Percentiles rank a stretch among this genome's conserved stretches.
Conservation (phyloP, 441 rosid species). For the Gossypium lobatum region DNA sequence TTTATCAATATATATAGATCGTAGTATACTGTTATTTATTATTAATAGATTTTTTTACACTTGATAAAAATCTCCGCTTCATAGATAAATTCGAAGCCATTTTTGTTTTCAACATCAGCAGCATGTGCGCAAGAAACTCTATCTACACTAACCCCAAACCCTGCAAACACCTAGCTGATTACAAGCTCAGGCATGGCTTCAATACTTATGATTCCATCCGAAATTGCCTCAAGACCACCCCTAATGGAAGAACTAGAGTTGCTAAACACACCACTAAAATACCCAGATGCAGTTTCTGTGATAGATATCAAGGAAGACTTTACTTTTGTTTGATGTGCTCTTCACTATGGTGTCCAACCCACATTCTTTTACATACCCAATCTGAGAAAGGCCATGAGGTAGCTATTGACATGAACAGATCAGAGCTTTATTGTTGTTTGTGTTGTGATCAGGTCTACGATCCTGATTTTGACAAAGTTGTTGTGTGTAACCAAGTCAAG, state of each 20-base stretch:
- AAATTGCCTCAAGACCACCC: conserved; percentile 36
- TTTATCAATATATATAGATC: background rate
- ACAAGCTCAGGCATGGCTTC: conserved; percentile 58
- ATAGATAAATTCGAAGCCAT: conserved; percentile 10
- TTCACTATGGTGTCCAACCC: conserved; percentile 56
- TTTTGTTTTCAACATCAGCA: conserved; percentile 16
- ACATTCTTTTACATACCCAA: conserved; percentile 55
- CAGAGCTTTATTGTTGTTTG: conserved; percentile 74
- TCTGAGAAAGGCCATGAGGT: conserved; percentile 51
- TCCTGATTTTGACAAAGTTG: conserved; percentile 71
- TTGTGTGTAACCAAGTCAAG: conserved; percentile 42
- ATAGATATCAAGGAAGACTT: conserved; percentile 43
- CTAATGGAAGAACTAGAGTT: conserved; percentile 45
- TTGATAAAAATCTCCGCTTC: background rate
- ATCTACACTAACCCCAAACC: conserved; percentile 45
- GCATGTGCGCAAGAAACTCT: conserved; percentile 48
- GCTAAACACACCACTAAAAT: conserved; percentile 26
- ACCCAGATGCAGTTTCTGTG: conserved; percentile 64
- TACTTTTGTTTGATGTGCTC: conserved; percentile 68
- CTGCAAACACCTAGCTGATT: conserved; percentile 72
- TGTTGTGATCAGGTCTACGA: conserved; percentile 86
- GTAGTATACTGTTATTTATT: background rate
- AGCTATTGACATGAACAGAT: conserved; percentile 68
- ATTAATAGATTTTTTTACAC: background rate
- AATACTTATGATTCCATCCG: conserved; percentile 48